A percentile compares a stretch with the other conserved stretches of the same genome.
phyloP scores from a whole-genome alignment of 2,329 filamentous ascomycete species.

The Beauveria asiatica region DNA sequence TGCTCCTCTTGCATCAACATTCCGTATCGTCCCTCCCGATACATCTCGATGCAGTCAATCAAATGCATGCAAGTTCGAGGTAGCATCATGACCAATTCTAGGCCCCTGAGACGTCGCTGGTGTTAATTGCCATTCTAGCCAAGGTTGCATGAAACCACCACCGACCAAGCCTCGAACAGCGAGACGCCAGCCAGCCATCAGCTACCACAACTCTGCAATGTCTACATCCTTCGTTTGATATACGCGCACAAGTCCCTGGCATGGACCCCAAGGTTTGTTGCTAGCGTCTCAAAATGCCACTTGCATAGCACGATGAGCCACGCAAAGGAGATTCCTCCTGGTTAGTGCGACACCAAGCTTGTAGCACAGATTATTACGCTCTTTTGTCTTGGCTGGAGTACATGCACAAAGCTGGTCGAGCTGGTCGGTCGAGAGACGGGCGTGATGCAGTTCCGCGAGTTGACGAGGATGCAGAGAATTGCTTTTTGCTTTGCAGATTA shows the following conservation, averaged over 20 bases:
- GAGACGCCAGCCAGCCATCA: background rate
- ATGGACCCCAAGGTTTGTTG: background rate
- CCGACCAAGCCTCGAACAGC: background rate
- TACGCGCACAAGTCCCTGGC: background rate
- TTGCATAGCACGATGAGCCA: background rate
- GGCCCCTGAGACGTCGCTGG: background rate
- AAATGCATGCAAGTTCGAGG: background rate
- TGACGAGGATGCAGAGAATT: background rate
- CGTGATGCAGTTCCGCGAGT: background rate
- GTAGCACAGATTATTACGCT: background rate
- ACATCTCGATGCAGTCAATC: background rate
- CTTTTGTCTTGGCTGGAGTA: background rate
- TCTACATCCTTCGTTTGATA: background rate
- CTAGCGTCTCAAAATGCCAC: background rate
- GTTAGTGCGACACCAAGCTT: background rate
- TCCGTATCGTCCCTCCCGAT: background rate
- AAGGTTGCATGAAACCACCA: background rate
- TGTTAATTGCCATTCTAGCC: background rate
- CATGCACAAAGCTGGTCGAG: background rate
- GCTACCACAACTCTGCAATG: background rate
- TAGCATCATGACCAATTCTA: background rate
- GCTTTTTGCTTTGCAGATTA: background rate
- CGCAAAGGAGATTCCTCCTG: background rate
- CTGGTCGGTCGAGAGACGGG: background rate
- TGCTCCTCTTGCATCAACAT: background rate